Percentiles rank a stretch among this genome's conserved stretches.
Evolutionary conservation across 2,329 filamentous ascomycete genomes (phyloP).

Genomic region (Aspergillus tubingensis): DNA sequence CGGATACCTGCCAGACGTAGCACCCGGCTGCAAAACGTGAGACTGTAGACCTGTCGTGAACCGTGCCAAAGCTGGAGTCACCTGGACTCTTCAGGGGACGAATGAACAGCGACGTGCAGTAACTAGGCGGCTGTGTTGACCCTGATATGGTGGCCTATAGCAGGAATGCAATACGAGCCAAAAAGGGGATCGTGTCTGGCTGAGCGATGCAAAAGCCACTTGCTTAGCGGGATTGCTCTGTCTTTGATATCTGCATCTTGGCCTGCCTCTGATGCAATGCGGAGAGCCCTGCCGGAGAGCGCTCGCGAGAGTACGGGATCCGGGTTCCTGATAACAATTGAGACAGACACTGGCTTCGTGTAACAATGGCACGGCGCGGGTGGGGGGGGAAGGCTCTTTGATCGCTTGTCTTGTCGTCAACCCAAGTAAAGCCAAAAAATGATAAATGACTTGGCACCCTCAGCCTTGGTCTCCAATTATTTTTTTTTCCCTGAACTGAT

Average conservation of each 20-base stretch:
- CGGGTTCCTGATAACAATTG: conserved; percentile 28
- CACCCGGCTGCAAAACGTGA: conserved; percentile 34
- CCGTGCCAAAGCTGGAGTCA: conserved; percentile 40
- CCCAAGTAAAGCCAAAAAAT: conserved; percentile 11
- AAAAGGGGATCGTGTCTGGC: conserved; percentile 32
- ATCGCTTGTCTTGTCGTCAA: conserved; percentile 9
- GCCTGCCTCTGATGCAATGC: conserved; percentile 41
- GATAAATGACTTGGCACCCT: conserved; percentile 18
- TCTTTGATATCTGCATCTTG: conserved; percentile 49
- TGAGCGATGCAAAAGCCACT: conserved; percentile 39
- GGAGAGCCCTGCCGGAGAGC: conserved; percentile 46
- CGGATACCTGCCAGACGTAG: conserved; percentile 32
- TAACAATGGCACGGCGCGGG: conserved; percentile 21
- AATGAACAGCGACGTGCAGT: conserved; percentile 32
- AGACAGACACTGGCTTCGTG: conserved; percentile 24
- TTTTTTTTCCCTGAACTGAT: conserved; percentile 14
- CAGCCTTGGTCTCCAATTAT: conserved; percentile 8
- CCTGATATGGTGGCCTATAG: conserved; percentile 27
- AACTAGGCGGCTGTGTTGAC: conserved; percentile 32
- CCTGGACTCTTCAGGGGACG: conserved; percentile 41
- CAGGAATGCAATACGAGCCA: conserved; percentile 35
- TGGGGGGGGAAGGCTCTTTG: conserved; percentile 11
- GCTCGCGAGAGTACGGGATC: conserved; percentile 31
- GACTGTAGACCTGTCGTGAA: conserved; percentile 30
- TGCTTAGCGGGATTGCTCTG: conserved; percentile 42